These are phyloP conservation scores for Fusarium albidum DNA, from an alignment of 2,329 filamentous ascomycete genomes.

Conservation along the genomic window DNA sequence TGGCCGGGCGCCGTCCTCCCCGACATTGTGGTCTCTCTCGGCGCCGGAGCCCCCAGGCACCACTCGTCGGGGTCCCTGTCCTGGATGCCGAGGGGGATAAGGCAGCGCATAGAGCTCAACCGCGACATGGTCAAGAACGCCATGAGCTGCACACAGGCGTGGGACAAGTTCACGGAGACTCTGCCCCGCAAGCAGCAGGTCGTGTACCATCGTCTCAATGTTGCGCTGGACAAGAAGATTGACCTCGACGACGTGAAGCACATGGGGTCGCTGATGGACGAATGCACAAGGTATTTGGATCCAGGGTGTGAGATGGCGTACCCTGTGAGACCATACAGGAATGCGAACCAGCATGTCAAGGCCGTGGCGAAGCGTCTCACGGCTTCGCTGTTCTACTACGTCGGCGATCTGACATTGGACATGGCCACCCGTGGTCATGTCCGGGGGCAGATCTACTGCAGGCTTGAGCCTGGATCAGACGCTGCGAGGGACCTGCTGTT, in stretches of 20 bases:
- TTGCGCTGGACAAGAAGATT: neutral
- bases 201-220: slow-evolving; percentile 15
- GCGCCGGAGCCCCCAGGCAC: slow-evolving; percentile 3
- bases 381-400: slow-evolving; percentile 17
- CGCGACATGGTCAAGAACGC: slow-evolving; percentile 8
- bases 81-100: neutral
- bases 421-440: no score
- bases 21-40: slow-evolving; percentile 13
- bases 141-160: slow-evolving; percentile 7
- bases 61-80: neutral
- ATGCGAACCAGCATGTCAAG: slow-evolving; percentile 1
- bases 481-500: no score
- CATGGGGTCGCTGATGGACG: neutral
- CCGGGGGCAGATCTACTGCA: no score
- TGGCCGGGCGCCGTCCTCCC: slow-evolving; percentile 7
- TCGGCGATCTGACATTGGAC: neutral
- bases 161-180: slow-evolving; percentile 1
- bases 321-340: neutral
- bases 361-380: slow-evolving; percentile 12
- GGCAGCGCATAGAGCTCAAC: neutral
- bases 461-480: no score
- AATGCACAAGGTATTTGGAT: slow-evolving; percentile 1
- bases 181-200: neutral
- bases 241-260: slow-evolving; percentile 12
- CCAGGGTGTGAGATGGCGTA: neutral